phyloP scores from a whole-genome alignment of 2,329 filamentous ascomycete genomes.

The Achaetomium macrosporum region DNA sequence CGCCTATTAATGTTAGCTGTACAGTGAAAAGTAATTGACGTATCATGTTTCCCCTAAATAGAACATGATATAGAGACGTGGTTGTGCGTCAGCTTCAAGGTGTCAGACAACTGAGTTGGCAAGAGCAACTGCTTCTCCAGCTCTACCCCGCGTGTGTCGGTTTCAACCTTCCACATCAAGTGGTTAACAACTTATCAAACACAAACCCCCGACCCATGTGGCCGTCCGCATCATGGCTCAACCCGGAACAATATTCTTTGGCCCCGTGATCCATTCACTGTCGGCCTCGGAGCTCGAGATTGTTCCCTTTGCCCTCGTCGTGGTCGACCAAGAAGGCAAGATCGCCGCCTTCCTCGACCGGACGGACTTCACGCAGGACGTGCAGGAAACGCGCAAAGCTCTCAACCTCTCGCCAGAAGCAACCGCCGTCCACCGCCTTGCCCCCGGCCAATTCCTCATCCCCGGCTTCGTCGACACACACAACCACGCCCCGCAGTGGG shows the following conservation, averaged over 20 bases:
- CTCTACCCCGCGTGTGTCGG: no score
- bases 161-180: no score
- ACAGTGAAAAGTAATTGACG: no score
- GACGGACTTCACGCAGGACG: slow-evolving; percentile 9
- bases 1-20: no score
- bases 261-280: slow-evolving; percentile 18
- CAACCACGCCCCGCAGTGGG: slow-evolving; percentile 58
- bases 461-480: slow-evolving; percentile 62
- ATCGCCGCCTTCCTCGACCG: slow-evolving; percentile 26
- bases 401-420: slow-evolving; percentile 12
- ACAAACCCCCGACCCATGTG: no score
- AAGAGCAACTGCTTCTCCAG: no score
- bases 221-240: neutral
- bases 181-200: no score
- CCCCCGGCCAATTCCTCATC: slow-evolving; percentile 46
- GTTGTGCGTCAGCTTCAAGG: no score
- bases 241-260: slow-evolving; percentile 6
- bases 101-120: neutral
- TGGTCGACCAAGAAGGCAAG: slow-evolving; percentile 23
- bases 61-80: no score
- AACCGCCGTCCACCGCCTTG: slow-evolving; percentile 15
- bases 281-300: slow-evolving; percentile 16
- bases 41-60: no score
- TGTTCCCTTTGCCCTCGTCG: slow-evolving; percentile 14
- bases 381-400: slow-evolving; percentile 2